Base-by-base conservation (phyloP, 2,329 filamentous ascomycete species). In the Fusarium nisikadoi region DNA sequence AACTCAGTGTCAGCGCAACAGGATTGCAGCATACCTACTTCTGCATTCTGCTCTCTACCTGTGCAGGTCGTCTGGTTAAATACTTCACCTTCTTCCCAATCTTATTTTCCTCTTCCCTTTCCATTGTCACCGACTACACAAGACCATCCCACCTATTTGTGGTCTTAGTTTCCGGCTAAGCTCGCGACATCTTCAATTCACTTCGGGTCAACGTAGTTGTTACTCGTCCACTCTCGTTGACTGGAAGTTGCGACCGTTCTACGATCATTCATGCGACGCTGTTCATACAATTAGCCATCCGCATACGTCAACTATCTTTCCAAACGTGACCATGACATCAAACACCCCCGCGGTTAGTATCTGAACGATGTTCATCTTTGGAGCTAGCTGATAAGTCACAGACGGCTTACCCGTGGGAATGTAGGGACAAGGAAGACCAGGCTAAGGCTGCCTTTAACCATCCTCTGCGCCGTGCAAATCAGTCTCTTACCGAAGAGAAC, bases 391-490 rank as follows among this genome's bases (percentile, higher is more conserved):
- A 63, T 45, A 67, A 23, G 25, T 43, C 17, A 25, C 52, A 83
- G 79, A 73, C 76, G 25, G 71, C 79, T 38, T 82, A 80, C 52
- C 83, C 86, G 8, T 86, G 84, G 84, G 86, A 88, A 73, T 85
- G 84, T 62, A 85, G 86, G 59, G 87, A 89, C 71, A 85, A 84
- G 73, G 82, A 86, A 65, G 86, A 88, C 35, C 82, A 84, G 77
- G 85, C 86, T 52, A 84, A 84, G 77, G 77, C 80, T 39, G 81
- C 82, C 52, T 88, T 86, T 75, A 84, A 87, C 36, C 79, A 83
- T 36, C 86, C 86, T 36, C 79, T 87, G n/a, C 86, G 86, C 33
- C 78, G 78, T 60, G 81, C 83, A 71, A 86, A 86, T 55, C 81
- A 82, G 70, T 77, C 80, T 53, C 81, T 89, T 6, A 68, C 80